phyloP scores from a whole-genome alignment of 1,139 yeast genomes.

The Taiozyma sp. region DNA sequence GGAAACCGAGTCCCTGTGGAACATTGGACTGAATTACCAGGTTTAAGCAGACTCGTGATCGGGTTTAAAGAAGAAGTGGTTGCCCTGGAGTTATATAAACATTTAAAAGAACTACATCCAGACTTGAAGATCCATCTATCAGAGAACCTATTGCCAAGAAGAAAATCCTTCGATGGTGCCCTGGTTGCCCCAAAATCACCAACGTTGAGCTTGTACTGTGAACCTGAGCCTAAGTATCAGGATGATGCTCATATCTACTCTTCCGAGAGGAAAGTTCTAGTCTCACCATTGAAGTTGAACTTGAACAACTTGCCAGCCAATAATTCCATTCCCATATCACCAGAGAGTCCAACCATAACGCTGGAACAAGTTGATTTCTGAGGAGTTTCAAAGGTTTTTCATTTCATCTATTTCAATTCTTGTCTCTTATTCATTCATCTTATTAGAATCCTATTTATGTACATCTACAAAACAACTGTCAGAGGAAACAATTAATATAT shows the following conservation, averaged over 20 bases:
- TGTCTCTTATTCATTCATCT: neutral
- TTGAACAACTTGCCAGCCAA: slow-evolving; percentile 8
- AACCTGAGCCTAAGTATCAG: slow-evolving; percentile 33
- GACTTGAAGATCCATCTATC: slow-evolving; percentile 35
- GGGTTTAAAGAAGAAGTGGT: slow-evolving; percentile 33
- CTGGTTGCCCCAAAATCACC: slow-evolving; percentile 17
- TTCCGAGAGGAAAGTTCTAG: slow-evolving; percentile 7
- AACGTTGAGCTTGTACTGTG: slow-evolving; percentile 23
- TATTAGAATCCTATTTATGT: neutral
- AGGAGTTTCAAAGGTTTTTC: neutral
- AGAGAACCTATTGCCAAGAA: slow-evolving; percentile 36
- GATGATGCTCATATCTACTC: slow-evolving; percentile 2
- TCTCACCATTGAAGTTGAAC: slow-evolving; percentile 10
- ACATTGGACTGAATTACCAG: slow-evolving; percentile 44
- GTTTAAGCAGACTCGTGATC: slow-evolving; percentile 38
- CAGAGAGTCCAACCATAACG: slow-evolving; percentile 18
- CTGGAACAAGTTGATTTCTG: slow-evolving; percentile 10
- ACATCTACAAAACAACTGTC: no score
- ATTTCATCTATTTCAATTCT: neutral
- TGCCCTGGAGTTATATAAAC: slow-evolving; percentile 29
- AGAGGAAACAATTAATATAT: neutral
- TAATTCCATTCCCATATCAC: neutral
- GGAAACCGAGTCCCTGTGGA: slow-evolving; percentile 24
- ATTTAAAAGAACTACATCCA: slow-evolving; percentile 22
- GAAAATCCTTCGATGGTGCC: slow-evolving; percentile 34